Conservation (phyloP, 345 rosid species). For the Euphorbia tirucalli region DNA sequence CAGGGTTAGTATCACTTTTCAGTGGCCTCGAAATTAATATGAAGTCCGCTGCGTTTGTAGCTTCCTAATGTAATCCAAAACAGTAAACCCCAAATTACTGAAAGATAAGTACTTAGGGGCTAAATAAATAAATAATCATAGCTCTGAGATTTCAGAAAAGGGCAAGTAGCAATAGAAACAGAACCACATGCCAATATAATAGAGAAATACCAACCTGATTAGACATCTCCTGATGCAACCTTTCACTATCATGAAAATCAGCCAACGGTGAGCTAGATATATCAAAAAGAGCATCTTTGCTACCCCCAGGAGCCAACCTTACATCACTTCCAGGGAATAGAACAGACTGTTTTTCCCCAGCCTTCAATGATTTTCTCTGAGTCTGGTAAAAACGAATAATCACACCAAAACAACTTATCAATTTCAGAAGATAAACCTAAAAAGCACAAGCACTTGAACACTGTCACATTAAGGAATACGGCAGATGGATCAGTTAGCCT, state of each 20-base stretch:
- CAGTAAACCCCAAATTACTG: conserved; percentile 10
- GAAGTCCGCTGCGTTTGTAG: conserved; percentile 58
- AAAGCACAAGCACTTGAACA: not conserved
- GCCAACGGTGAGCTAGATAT: conserved; percentile 61
- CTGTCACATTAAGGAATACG: not conserved
- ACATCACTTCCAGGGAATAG: conserved; percentile 45
- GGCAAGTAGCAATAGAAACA: conserved; percentile 1
- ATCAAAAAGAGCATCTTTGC: conserved; percentile 44
- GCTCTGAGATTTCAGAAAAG: not conserved
- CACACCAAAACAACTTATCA: not conserved
- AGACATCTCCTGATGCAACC: conserved; percentile 49
- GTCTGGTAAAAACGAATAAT: conserved; percentile 36
- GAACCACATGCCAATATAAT: not conserved
- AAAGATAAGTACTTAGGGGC: not conserved
- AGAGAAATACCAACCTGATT: conserved; percentile 47
- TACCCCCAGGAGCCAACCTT: conserved; percentile 45
- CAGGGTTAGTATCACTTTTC: conserved; percentile 35
- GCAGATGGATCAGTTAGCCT: not conserved
- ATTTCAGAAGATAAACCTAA: not conserved
- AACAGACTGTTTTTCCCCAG: conserved; percentile 36
- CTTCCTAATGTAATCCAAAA: conserved; percentile 46
- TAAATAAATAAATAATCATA: too few relatives aligned
- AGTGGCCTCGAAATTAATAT: conserved; percentile 54
- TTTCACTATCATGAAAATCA: conserved; percentile 73
- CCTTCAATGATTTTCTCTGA: conserved; percentile 29